These are phyloP conservation scores for Rostrohypoxylon terebratum DNA, from an alignment of 495 filamentous ascomycete species.

Conservation along the genomic window DNA sequence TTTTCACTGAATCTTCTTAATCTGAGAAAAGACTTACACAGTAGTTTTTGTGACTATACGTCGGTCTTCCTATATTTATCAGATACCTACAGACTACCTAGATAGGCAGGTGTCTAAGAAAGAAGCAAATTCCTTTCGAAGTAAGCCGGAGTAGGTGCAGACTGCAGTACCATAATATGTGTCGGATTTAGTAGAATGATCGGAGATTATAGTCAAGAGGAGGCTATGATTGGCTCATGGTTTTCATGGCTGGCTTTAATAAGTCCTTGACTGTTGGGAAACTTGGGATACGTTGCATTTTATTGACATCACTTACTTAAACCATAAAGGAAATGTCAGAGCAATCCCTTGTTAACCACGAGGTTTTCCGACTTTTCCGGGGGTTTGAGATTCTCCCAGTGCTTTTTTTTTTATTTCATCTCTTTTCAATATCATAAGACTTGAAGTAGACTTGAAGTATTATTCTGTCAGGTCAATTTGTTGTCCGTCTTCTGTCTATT, in stretches of 20 bases:
- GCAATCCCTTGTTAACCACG: slow-evolving; percentile 8
- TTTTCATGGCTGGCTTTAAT: neutral
- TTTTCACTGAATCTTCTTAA: neutral
- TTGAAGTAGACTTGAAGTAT: too few relatives aligned
- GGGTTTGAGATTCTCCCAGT: neutral
- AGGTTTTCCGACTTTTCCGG: slow-evolving; percentile 7
- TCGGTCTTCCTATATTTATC: too few relatives aligned
- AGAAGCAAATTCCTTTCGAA: neutral
- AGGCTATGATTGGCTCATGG: neutral
- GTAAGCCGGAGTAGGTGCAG: neutral
- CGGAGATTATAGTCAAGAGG: slow-evolving; percentile 9
- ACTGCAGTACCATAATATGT: too few relatives aligned
- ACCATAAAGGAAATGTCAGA: neutral
- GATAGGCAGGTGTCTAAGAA: too few relatives aligned
- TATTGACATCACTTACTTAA: slow-evolving; percentile 15
- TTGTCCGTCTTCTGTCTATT: too few relatives aligned
- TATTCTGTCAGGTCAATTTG: too few relatives aligned
- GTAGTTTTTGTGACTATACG: too few relatives aligned
- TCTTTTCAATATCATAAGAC: too few relatives aligned
- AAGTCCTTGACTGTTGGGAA: neutral
- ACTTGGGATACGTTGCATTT: slow-evolving; percentile 19
- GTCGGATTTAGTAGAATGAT: slow-evolving; percentile 4
- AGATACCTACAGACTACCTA: neutral
- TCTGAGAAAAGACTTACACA: too few relatives aligned
- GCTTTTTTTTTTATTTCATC: neutral